A percentile compares a stretch with the other conserved stretches of the same genome.
phyloP scores from a whole-genome alignment of 2,329 filamentous ascomycete species.

The Fusarium sp. region DNA sequence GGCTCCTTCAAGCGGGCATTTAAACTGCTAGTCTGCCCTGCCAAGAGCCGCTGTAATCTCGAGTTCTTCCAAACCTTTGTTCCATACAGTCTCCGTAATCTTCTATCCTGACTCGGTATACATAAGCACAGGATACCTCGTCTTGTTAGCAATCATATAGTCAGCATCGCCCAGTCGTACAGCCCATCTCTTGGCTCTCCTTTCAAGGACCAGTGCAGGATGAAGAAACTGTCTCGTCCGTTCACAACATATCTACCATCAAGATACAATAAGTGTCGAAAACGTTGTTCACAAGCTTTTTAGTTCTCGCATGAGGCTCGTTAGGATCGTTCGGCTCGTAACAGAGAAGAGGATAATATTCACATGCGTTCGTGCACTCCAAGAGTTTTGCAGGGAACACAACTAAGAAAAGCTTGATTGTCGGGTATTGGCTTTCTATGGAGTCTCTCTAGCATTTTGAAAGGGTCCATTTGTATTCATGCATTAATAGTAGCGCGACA shows the following conservation, averaged over 20 bases:
- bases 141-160: not conserved
- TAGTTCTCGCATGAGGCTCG: not conserved
- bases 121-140: slow-evolving; percentile 1
- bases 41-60: not conserved
- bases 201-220: slow-evolving; percentile 1
- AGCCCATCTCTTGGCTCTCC: slow-evolving; percentile 1
- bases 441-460: fast-evolving
- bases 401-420: not conserved
- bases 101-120: not conserved
- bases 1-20: not conserved
- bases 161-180: not conserved
- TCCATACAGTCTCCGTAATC: slow-evolving; percentile 6
- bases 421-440: not conserved
- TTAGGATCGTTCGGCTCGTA: not conserved
- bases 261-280: not conserved
- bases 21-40: not conserved
- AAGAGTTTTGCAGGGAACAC: slow-evolving; percentile 9
- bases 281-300: not conserved
- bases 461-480: not conserved
- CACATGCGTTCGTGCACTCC: not conserved
- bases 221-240: not conserved
- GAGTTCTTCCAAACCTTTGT: not conserved
- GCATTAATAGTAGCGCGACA: not conserved
- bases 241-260: not conserved
- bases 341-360: not conserved